Evolutionary conservation across 2,329 filamentous ascomycete species (phyloP).

Genomic region (Fusarium transvaalense): DNA sequence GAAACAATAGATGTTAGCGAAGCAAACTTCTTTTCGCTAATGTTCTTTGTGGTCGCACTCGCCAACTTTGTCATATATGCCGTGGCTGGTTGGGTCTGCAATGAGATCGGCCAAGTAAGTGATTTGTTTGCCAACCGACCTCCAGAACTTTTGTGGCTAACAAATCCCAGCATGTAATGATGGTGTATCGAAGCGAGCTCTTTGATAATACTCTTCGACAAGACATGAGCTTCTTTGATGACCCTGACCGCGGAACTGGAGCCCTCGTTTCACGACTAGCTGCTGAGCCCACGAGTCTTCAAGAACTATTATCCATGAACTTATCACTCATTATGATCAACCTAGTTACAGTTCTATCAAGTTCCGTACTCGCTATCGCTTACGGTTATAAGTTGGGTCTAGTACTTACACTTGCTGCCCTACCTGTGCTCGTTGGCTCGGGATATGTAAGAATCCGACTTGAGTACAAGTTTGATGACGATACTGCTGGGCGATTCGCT

Average conservation of each 20-base stretch:
- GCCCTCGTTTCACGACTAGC: constrained; percentile 55
- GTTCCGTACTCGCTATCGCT: constrained; percentile 59
- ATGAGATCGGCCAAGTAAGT: constrained; percentile 54
- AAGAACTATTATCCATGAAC: constrained; percentile 65
- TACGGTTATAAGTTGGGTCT: constrained; percentile 65
- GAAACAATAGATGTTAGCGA: constrained; percentile 49
- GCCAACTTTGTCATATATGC: constrained; percentile 61
- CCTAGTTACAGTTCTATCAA: constrained; percentile 60
- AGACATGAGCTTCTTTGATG: constrained; percentile 64
- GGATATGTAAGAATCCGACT: constrained; percentile 64
- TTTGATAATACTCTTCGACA: constrained; percentile 67
- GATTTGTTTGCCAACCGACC: background rate
- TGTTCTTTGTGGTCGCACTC: constrained; percentile 68
- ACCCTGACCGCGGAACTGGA: constrained; percentile 54
- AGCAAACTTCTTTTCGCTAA: constrained; percentile 66
- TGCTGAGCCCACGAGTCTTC: constrained; percentile 60
- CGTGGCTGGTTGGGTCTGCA: constrained; percentile 54
- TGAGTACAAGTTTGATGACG: constrained; percentile 60
- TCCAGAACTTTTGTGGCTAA: background rate
- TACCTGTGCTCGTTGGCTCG: constrained; percentile 59
- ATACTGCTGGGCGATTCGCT: constrained; percentile 59
- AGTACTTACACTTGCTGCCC: constrained; percentile 59
- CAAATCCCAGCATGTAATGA: constrained; percentile 48
- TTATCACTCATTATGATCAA: constrained; percentile 62
- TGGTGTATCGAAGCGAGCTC: constrained; percentile 55